Base-by-base conservation (phyloP, 164 flowering plant species). In the Vitis cinerea region DNA sequence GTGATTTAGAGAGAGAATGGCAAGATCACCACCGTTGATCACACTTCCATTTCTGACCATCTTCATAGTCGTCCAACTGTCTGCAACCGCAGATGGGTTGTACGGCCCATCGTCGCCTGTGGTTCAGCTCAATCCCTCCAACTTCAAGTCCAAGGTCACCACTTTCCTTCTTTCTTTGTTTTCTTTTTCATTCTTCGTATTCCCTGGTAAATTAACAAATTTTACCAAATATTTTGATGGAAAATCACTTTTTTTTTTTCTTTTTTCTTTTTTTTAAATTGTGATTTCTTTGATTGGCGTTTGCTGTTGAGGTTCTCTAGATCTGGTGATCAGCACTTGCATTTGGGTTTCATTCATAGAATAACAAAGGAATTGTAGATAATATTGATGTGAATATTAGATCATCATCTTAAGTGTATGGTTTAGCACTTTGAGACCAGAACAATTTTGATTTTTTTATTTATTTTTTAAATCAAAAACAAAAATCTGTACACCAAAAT, bases 31-130 rank as follows among this genome's bases (percentile, higher is more conserved):
- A 15, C 16, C 63, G n/a, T 55, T 57, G 75, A 48, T 75, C 16
- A 37, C 61, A 9, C 31, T 67, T 1, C 19, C 69, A 5, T 1
- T 72, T 12, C 7, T 68, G 17, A 13, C 78, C 9, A 59, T 74
- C 51, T 27, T 74, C 13, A 60, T 80, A 55, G 14, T 74, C 14
- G 8, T 70, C 37, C 16, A 48, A 31, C 16, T 68, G 29, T 65
- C 50, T 71, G 71, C 74, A 49, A 64, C 17, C 9, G 83, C 71
- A 2, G 44, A 67, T 59, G 97, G 97, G 2, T 80, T 94, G 14
- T 94, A 92, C 68, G 90, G 87, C 4, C 80, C 97, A 0, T 90
- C 98, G 7, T 88, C 98, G 9, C 97, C 97, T 5, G 98, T 90
- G 15, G 59, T 90, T 76, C 97, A 90, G 77, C 83, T 94, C 16